Conservation (phyloP, 202 grass and related monocot genomes). For the Panicum hallii region DNA sequence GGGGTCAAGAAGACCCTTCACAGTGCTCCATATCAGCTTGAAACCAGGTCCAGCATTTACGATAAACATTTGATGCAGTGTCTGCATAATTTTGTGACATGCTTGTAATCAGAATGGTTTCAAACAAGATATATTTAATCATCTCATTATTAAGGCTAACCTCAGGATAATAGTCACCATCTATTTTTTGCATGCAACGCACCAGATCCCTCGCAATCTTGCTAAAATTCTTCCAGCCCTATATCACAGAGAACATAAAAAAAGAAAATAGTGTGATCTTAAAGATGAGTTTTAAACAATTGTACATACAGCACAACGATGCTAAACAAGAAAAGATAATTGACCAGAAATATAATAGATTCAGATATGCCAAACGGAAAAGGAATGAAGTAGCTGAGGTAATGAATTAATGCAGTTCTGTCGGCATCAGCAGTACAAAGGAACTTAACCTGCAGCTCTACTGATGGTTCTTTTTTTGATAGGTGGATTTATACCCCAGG, state of each 20-base stretch:
- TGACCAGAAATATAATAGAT: neutral
- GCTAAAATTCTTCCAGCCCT: constrained; percentile 97
- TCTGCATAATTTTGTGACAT: constrained; percentile 64
- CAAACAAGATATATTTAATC: constrained; percentile 21
- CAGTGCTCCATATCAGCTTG: constrained; percentile 90
- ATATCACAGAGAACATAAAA: constrained; percentile 22
- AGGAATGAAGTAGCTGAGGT: constrained; percentile 33
- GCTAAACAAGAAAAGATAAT: constrained; percentile 19
- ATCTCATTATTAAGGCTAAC: constrained; percentile 46
- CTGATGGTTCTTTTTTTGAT: constrained; percentile 5
- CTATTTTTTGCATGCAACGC: constrained; percentile 96
- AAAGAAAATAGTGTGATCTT: neutral
- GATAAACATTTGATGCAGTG: constrained; percentile 95
- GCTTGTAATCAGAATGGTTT: constrained; percentile 46
- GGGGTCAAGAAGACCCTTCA: constrained; percentile 94
- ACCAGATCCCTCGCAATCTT: constrained; percentile 92
- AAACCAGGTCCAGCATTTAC: constrained; percentile 96
- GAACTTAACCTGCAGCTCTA: constrained; percentile 17
- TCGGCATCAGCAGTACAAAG: constrained; percentile 21
- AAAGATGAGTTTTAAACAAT: constrained; percentile 10
- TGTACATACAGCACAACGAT: constrained; percentile 17
- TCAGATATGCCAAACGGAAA: constrained; percentile 1
- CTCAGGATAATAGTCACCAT: constrained; percentile 98
- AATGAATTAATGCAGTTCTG: constrained; percentile 19
- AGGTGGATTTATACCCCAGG: neutral